These are phyloP conservation scores for Acarospora socialis DNA, from an alignment of 2,329 filamentous ascomycete species.

Conservation along the genomic window DNA sequence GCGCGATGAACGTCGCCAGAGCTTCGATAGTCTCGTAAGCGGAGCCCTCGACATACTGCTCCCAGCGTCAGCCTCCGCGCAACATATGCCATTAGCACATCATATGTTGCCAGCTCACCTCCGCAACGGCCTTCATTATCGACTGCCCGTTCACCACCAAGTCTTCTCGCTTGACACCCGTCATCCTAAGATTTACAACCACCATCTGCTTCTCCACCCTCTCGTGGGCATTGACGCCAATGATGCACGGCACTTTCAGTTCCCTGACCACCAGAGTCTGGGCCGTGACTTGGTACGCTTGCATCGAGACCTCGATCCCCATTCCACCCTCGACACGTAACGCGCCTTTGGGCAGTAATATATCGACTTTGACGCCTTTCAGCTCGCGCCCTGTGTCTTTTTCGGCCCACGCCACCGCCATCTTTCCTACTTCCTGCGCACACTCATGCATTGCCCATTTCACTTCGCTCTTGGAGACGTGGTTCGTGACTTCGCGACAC, in stretches of 20 bases:
- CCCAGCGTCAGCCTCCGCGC: slow-evolving; percentile 9
- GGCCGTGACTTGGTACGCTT: no score
- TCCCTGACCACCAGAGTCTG: slow-evolving; percentile 29
- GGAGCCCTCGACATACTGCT: slow-evolving; percentile 28
- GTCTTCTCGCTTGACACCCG: slow-evolving; percentile 15
- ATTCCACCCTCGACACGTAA: slow-evolving; percentile 30
- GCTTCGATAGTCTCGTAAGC: slow-evolving; percentile 38
- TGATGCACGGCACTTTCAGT: slow-evolving; percentile 31
- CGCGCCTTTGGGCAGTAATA: slow-evolving; percentile 31
- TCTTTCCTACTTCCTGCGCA: slow-evolving; percentile 7
- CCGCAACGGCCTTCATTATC: slow-evolving; percentile 25
- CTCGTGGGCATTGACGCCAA: slow-evolving; percentile 40
- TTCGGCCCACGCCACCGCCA: slow-evolving; percentile 6
- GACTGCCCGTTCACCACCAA: slow-evolving; percentile 21
- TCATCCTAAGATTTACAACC: slow-evolving; percentile 21
- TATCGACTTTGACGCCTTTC: slow-evolving; percentile 24
- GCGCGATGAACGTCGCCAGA: slow-evolving; percentile 33
- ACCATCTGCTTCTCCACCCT: slow-evolving; percentile 36
- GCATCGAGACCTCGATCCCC: slow-evolving; percentile 23
- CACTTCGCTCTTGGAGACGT: no score
- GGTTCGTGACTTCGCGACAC: slow-evolving; percentile 29
- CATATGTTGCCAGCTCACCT: slow-evolving; percentile 19
- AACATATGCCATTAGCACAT: slow-evolving; percentile 5
- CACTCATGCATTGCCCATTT: no score
- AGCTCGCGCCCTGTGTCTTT: slow-evolving; percentile 18